Base-by-base conservation (phyloP, 169 alveolate genomes). In the Babesia sp. region DNA sequence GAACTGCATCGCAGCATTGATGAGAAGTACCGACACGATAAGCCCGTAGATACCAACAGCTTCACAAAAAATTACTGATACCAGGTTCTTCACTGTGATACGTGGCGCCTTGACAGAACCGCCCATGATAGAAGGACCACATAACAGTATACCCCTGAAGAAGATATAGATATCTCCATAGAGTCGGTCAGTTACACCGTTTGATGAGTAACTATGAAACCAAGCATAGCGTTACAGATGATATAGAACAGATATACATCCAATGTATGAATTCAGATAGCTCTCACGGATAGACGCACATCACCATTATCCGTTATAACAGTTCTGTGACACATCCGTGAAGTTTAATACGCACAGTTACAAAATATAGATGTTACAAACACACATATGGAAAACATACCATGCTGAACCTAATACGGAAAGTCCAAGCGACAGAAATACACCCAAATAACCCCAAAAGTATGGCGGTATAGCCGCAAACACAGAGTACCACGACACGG, bases 81-180 rank as follows among this genome's bases (percentile, higher is more conserved):
- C 97, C 67, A 98, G 84, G 90, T 97, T 98, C 92, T 98, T 98
- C 31, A 99, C 96, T 59, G 98, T 96, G 61, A 98, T 97, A 78
- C 99, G 94, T 22, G 99, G 99, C 54, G 99, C 94, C 88, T 97
- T 96, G 66, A 98, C 96, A 33, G 99, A 96, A 24, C 99, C 99
- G 3, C 99, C 99, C 53, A 98, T 92, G 29, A 98, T 86, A 61
- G 98, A 91, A 67, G 97, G 92, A 11, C 99, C 99, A 37, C 99
- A 96, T 50, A 97, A 93, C 85, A 96, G 96, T 31, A 98, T 97
- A 26, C 99, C 99, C 97, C 97, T 91, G 59, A 50, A 63, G 14
- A 31, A 39, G 18, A n/a, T n/a, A n/a, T n/a, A n/a, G n/a, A n/a
- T n/a, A n/a, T n/a, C n/a, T n/a, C n/a, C n/a, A n/a, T n/a, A n/a